phyloP scores from a whole-genome alignment of 148 eudicot species.

The Vaccinium macrocarpon region DNA sequence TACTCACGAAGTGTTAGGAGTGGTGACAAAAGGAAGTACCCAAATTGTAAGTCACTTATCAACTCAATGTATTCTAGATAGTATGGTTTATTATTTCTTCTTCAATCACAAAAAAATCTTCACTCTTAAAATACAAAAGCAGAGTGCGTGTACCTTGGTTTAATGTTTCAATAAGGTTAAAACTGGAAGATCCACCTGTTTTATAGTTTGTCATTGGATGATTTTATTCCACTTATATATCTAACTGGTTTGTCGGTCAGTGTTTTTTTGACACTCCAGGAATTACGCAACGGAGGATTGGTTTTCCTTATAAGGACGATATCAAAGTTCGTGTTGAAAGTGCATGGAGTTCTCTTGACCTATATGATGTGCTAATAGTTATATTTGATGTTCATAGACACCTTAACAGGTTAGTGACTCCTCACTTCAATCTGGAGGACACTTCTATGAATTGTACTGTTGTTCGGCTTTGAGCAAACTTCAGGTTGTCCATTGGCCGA shows the following conservation, averaged over 20 bases:
- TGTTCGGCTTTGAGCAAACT: neutral
- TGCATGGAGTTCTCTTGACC: slow-evolving; percentile 77
- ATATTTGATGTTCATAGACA: slow-evolving; percentile 96
- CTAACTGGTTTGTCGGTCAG: slow-evolving; percentile 41
- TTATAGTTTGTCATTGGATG: neutral
- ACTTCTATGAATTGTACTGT: neutral
- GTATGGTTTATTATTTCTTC: neutral
- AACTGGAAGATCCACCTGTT: slow-evolving; percentile 11
- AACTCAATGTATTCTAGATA: neutral
- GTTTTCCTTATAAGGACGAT: slow-evolving; percentile 71
- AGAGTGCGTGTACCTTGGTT: slow-evolving; percentile 1
- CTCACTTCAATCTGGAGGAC: neutral
- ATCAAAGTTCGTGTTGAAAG: slow-evolving; percentile 65
- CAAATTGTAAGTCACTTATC: slow-evolving; percentile 65
- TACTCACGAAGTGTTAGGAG: slow-evolving; percentile 91
- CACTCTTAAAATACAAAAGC: neutral
- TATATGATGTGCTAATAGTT: slow-evolving; percentile 82
- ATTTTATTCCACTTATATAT: neutral
- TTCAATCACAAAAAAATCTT: neutral
- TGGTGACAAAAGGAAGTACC: slow-evolving; percentile 83
- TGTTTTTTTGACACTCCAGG: slow-evolving; percentile 99
- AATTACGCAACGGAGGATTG: slow-evolving; percentile 66
- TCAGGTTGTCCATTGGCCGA: neutral
- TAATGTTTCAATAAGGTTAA: neutral
- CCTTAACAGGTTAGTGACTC: slow-evolving; percentile 58